phyloP scores from a whole-genome alignment of 805 yeast genomes.

The Candida chauliodis region DNA sequence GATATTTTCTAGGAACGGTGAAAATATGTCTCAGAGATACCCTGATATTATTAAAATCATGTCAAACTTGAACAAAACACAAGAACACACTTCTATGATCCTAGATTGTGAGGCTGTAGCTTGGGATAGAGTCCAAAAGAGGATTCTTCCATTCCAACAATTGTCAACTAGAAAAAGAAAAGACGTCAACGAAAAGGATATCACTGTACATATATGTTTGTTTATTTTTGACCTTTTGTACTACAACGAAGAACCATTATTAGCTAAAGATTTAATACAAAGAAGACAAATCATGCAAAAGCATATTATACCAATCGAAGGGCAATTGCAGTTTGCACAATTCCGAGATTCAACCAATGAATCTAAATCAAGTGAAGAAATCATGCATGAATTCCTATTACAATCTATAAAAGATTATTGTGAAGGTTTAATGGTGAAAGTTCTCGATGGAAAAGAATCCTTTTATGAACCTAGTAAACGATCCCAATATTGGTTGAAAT shows the following conservation, averaged over 20 bases:
- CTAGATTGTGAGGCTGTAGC: constrained; percentile 98
- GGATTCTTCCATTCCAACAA: constrained; percentile 90
- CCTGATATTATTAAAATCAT: constrained; percentile 81
- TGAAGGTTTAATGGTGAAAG: constrained; percentile 95
- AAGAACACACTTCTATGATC: constrained; percentile 49
- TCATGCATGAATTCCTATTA: constrained; percentile 80
- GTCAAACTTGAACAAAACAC: constrained; percentile 48
- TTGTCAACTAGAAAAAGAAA: constrained; percentile 91
- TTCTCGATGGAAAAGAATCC: constrained; percentile 76
- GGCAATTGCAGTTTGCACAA: constrained; percentile 81
- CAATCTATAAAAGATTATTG: constrained; percentile 86
- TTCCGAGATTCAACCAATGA: constrained; percentile 67
- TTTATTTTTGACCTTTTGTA: constrained; percentile 88
- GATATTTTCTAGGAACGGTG: constrained; percentile 91
- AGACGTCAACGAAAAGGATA: constrained; percentile 82
- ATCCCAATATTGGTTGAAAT: constrained; percentile 90
- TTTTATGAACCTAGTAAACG: constrained; percentile 92
- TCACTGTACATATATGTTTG: constrained; percentile 86
- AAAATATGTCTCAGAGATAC: constrained; percentile 93
- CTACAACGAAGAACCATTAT: constrained; percentile 67
- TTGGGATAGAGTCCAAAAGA: constrained; percentile 76
- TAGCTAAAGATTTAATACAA: constrained; percentile 63
- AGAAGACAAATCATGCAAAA: constrained; percentile 61
- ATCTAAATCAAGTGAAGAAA: constrained; percentile 54
- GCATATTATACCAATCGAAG: constrained; percentile 58